Evolutionary conservation across 2,329 filamentous ascomycete genomes (phyloP).

Genomic region (Fusarium pseudonygamai): DNA sequence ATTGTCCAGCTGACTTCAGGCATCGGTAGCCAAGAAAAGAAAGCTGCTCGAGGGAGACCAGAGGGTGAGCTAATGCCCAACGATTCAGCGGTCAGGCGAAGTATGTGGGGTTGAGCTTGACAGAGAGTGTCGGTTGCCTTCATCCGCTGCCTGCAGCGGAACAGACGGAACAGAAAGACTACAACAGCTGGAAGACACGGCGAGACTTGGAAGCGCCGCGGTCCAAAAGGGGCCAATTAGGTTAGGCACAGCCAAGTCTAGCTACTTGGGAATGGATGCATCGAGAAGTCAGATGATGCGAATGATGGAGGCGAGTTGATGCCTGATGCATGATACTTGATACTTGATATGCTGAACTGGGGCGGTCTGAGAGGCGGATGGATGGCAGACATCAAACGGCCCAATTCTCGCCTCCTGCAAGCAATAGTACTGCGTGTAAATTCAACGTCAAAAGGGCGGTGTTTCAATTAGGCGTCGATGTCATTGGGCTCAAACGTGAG

Average conservation of each 20-base stretch:
- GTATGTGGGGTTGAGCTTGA: conserved; percentile 20
- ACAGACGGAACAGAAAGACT: conserved; percentile 9
- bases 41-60: background rate
- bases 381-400: background rate
- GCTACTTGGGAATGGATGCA: background rate
- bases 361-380: background rate
- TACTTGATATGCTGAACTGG: conserved; percentile 4
- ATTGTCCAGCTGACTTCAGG: conserved; percentile 1
- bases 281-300: conserved; percentile 3
- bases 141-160: conserved; percentile 13
- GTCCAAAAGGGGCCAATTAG: background rate
- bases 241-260: background rate
- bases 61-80: conserved; percentile 16
- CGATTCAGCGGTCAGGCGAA: conserved; percentile 7
- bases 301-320: conserved; percentile 22
- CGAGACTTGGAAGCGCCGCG: background rate
- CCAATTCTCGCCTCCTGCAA: background rate
- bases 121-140: conserved; percentile 10
- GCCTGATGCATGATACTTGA: conserved; percentile 19
- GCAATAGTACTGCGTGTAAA: background rate
- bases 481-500: conserved; percentile 18
- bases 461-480: conserved; percentile 24
- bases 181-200: background rate
- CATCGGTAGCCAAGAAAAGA: conserved; percentile 3
- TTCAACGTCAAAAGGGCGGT: conserved; percentile 6